Evolutionary conservation across 208 protist species (phyloP).

Genomic region (Leishmania braziliensis): DNA sequence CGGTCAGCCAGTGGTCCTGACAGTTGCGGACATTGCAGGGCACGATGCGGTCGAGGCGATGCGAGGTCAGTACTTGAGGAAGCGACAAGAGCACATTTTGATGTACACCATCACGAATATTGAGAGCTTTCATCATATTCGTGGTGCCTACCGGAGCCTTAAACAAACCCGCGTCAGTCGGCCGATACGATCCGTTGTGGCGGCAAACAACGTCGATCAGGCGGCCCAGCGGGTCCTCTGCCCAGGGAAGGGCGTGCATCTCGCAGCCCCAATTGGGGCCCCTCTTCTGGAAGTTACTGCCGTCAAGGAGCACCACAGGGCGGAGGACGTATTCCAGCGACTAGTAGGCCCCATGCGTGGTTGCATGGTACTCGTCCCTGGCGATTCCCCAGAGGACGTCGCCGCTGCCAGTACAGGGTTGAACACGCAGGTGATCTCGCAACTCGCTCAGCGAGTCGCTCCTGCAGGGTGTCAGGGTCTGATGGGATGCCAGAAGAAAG

Average conservation of each 20-base stretch:
- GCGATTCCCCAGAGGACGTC: no score
- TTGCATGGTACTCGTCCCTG: background rate
- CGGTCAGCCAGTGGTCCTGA: slow-evolving; percentile 74
- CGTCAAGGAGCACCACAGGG: slow-evolving; percentile 40
- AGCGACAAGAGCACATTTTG: slow-evolving; percentile 58
- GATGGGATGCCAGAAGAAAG: background rate
- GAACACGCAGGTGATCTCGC: no score
- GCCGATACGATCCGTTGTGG: slow-evolving; percentile 46
- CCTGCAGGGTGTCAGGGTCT: background rate
- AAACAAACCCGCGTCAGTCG: slow-evolving; percentile 18
- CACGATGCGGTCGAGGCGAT: slow-evolving; percentile 92
- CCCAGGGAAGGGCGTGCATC: slow-evolving; percentile 37
- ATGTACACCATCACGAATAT: slow-evolving; percentile 80
- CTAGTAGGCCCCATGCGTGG: slow-evolving; percentile 49
- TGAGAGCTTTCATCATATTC: slow-evolving; percentile 66
- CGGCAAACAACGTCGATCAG: slow-evolving; percentile 72
- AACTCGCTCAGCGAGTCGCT: no score
- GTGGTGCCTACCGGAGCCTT: slow-evolving; percentile 40
- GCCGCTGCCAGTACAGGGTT: no score
- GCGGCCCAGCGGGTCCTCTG: slow-evolving; percentile 42
- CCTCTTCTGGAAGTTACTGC: slow-evolving; percentile 77
- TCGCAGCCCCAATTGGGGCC: slow-evolving; percentile 41
- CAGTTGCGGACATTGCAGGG: slow-evolving; percentile 93
- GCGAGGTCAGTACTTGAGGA: slow-evolving; percentile 51
- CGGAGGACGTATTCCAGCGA: slow-evolving; percentile 50